Conservation (phyloP, 2,329 filamentous ascomycete species). For the Metarhizium humberi region DNA sequence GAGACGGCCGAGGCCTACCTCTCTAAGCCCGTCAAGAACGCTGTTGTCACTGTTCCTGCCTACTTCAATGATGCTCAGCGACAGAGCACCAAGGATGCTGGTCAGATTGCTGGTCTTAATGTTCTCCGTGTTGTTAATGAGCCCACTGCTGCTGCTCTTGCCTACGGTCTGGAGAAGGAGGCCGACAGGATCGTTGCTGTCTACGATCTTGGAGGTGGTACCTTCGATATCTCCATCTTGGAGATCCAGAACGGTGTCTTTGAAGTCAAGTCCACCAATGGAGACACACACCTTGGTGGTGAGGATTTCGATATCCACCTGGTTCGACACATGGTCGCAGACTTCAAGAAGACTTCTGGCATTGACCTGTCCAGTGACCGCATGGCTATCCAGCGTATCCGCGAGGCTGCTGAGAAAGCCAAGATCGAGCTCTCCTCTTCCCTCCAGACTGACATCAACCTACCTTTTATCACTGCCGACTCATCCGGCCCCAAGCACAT, state of each 20-base stretch:
- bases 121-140: slow-evolving; percentile 97
- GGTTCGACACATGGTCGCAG: slow-evolving; percentile 84
- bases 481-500: slow-evolving; percentile 96
- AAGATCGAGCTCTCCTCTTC: slow-evolving; percentile 98
- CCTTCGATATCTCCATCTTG: slow-evolving; percentile 96
- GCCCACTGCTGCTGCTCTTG: slow-evolving; percentile 89
- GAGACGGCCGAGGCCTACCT: slow-evolving; percentile 94
- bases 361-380: slow-evolving; percentile 86
- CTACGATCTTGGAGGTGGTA: slow-evolving; percentile 97
- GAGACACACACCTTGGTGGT: slow-evolving; percentile 96
- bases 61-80: slow-evolving; percentile 99
- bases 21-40: slow-evolving; percentile 85
- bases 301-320: slow-evolving; percentile 96
- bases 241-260: slow-evolving; percentile 98
- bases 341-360: slow-evolving; percentile 93
- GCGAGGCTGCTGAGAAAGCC: slow-evolving; percentile 96
- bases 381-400: slow-evolving; percentile 98
- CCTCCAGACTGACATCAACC: slow-evolving; percentile 92
- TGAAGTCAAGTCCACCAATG: slow-evolving; percentile 98
- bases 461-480: slow-evolving; percentile 97
- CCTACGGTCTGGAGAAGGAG: slow-evolving; percentile 94
- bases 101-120: slow-evolving; percentile 91
- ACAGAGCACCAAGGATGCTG: slow-evolving; percentile 96
- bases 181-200: slow-evolving; percentile 83
- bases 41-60: slow-evolving; percentile 90